Base-by-base conservation (phyloP, 345 rosid species). In the Syzygium grande region DNA sequence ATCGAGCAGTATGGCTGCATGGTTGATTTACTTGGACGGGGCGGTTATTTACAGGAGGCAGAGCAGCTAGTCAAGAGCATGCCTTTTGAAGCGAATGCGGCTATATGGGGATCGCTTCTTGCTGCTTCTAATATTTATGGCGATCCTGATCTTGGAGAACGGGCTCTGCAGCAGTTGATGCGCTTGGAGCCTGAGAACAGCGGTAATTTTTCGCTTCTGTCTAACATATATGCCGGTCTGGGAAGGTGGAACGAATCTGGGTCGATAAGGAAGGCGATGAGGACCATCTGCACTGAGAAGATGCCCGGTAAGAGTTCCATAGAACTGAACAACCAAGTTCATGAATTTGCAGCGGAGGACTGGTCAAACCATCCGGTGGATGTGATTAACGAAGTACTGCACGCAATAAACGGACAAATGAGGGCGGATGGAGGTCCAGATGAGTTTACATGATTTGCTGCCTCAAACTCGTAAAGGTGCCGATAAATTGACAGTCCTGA, bases 91-190 rank as follows among this genome's bases (percentile, higher is more conserved):
- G 91, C 95, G 14, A 95, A 92, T 86, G 96, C 96, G 10, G 93
- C 98, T 68, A 92, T 95, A 87, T 96, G 98, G 97, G 98, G 96
- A 58, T 94, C 98, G 46, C 93, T 96, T 86, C 98, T 96, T 85
- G 94, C 96, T 86, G 93, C 96, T 88, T 91, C 98, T 30, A 91
- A 88, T 88, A 92, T 90, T 85, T 93, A 95, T 91, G 93, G 91
- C 38, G 92, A 94, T 87, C 89, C 90, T 84, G 89, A 91, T 89
- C 92, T 95, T 27, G 98, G 94, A 85, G 96, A 93, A 90, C 85
- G 84, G 84, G 95, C 98, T 65, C 77, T 95, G 92, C 90, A 58
- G 83, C 93, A 92, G 87, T 88, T 96, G 86, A 87, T 92, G 52
- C 77, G 84, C 91, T 73, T 97, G 89, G 99, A 97, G 91, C 97